A percentile compares a stretch with the other conserved stretches of the same genome.
Conservation (phyloP, 2,329 filamentous ascomycete species). For the Metarhizium humberi region DNA sequence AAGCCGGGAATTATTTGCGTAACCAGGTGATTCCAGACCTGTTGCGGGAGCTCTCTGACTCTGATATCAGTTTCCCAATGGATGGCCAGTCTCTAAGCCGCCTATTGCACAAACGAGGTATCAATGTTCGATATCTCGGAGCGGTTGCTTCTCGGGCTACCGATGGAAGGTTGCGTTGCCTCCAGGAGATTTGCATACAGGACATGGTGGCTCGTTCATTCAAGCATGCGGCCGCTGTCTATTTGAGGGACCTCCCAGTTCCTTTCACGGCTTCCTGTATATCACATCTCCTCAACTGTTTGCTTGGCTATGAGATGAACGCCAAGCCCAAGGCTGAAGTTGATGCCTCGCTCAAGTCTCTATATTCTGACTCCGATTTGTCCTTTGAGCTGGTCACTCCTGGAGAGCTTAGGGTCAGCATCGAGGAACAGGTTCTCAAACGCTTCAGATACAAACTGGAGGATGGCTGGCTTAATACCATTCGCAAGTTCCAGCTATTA, state of each 20-base stretch:
- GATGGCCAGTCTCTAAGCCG: constrained; percentile 86
- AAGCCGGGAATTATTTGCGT: constrained; percentile 70
- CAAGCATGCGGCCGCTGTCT: constrained; percentile 79
- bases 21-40: constrained; percentile 75
- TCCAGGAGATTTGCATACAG: constrained; percentile 69
- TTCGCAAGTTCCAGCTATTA: constrained; percentile 74
- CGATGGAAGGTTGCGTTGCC: constrained; percentile 63
- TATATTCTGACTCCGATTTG: constrained; percentile 78
- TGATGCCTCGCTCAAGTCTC: constrained; percentile 60
- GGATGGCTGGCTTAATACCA: constrained; percentile 53
- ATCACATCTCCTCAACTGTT: constrained; percentile 85
- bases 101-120: constrained; percentile 89
- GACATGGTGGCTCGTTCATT: constrained; percentile 95
- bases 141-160: constrained; percentile 64
- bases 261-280: constrained; percentile 72
- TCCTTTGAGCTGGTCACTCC: constrained; percentile 74
- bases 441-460: constrained; percentile 71
- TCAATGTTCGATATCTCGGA: constrained; percentile 95
- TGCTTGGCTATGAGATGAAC: constrained; percentile 71
- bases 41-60: constrained; percentile 77
- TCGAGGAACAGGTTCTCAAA: constrained; percentile 61
- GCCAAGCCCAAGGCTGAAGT: constrained; percentile 68
- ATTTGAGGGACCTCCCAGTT: constrained; percentile 70
- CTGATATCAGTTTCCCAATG: constrained; percentile 96
- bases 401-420: constrained; percentile 55